These are phyloP conservation scores for Tagetes patula DNA, from an alignment of 129 eudicot genomes.

Conservation along the genomic window DNA sequence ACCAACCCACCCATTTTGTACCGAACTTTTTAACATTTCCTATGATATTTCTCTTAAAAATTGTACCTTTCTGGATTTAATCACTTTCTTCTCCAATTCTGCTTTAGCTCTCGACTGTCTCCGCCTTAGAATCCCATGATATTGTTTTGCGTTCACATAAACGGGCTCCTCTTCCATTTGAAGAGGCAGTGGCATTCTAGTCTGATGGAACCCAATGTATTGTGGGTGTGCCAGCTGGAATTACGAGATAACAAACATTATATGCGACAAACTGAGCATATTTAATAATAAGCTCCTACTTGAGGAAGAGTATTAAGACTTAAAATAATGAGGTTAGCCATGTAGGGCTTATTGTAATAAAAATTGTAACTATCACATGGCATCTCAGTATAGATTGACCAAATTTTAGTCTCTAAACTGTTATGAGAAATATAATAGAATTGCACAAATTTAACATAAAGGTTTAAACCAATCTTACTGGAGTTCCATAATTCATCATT, in stretches of 20 bases:
- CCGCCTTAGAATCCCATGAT: slow-evolving; percentile 72
- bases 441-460: neutral
- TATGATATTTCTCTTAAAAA: neutral
- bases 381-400: neutral
- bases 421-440: neutral
- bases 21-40: neutral
- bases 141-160: slow-evolving; percentile 76
- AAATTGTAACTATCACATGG: neutral
- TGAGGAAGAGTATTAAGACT: neutral
- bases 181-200: slow-evolving; percentile 60
- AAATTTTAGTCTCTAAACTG: neutral
- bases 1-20: neutral
- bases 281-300: neutral
- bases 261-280: neutral
- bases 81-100: slow-evolving; percentile 60
- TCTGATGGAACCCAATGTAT: slow-evolving; percentile 49
- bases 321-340: neutral
- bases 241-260: no score
- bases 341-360: neutral
- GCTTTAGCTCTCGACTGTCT: slow-evolving; percentile 79
- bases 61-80: slow-evolving; percentile 57
- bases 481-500: slow-evolving; percentile 53
- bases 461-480: slow-evolving; percentile 39
- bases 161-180: slow-evolving; percentile 79
- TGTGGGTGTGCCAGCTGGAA: slow-evolving; percentile 55